These are phyloP conservation scores for Tetrahymena thermophila DNA, from an alignment of 73 alveolate species.

Conservation along the genomic window DNA sequence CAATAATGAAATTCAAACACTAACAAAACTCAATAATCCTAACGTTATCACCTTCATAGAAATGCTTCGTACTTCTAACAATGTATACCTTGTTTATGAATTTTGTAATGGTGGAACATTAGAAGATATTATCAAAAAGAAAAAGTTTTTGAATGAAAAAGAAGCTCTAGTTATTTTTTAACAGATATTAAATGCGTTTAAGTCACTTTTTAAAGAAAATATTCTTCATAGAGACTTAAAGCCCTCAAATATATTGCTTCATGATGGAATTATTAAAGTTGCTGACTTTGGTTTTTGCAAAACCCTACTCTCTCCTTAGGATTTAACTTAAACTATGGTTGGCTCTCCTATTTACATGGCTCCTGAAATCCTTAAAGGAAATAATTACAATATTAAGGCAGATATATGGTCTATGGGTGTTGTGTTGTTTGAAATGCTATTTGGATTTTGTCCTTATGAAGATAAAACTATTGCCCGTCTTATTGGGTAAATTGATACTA, in stretches of 20 bases:
- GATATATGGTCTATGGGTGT: slow-evolving; percentile 58
- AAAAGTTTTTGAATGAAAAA: background rate
- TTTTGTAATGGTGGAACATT: slow-evolving; percentile 44
- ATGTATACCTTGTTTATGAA: slow-evolving; percentile 26
- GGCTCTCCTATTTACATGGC: slow-evolving; percentile 56
- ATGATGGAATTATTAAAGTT: slow-evolving; percentile 19
- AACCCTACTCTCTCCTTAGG: slow-evolving; percentile 13
- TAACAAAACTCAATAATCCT: slow-evolving; percentile 13
- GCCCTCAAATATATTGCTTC: slow-evolving; percentile 40
- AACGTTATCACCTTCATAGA: slow-evolving; percentile 38
- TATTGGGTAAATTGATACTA: slow-evolving; percentile 11
- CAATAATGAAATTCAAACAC: slow-evolving; percentile 31
- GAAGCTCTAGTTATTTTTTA: slow-evolving; percentile 24
- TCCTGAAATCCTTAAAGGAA: slow-evolving; percentile 45
- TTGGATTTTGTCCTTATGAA: slow-evolving; percentile 43
- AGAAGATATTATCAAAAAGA: slow-evolving; percentile 29
- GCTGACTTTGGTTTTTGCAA: slow-evolving; percentile 50
- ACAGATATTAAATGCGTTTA: slow-evolving; percentile 22
- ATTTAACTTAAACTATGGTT: slow-evolving; percentile 43
- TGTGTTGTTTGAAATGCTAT: slow-evolving; percentile 34
- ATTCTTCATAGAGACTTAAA: slow-evolving; percentile 36
- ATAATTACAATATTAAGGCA: slow-evolving; percentile 18
- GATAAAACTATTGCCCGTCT: slow-evolving; percentile 30
- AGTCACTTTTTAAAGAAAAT: slow-evolving; percentile 18
- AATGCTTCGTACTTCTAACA: slow-evolving; percentile 20